A percentile compares a stretch with the other conserved stretches of the same genome.
Evolutionary conservation across 2,329 filamentous ascomycete genomes (phyloP).

Genomic region (Coleophoma cylindrospora): DNA sequence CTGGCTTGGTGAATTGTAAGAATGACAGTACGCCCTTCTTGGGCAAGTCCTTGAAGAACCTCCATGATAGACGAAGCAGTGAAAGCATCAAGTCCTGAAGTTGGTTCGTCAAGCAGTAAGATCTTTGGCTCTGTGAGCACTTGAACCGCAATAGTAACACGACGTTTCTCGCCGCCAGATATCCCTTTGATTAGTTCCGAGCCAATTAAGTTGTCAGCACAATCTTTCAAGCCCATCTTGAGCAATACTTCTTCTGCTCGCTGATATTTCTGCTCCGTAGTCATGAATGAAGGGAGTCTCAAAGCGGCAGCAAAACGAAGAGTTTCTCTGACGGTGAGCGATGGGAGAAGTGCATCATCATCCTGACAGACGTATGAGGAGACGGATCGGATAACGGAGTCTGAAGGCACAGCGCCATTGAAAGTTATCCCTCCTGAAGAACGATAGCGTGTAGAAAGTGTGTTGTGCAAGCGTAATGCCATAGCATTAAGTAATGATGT

Average conservation of each 20-base stretch:
- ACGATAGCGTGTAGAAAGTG: constrained; percentile 55
- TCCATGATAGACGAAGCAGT: constrained; percentile 74
- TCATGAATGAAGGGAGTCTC: constrained; percentile 67
- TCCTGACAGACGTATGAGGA: constrained; percentile 77
- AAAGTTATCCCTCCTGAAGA: constrained; percentile 61
- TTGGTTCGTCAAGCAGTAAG: constrained; percentile 70
- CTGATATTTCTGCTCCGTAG: constrained; percentile 57
- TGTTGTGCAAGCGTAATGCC: constrained; percentile 60
- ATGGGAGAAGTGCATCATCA: constrained; percentile 69
- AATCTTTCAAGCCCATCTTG: constrained; percentile 75
- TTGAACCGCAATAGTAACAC: constrained; percentile 74
- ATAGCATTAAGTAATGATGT: constrained; percentile 71
- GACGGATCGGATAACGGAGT: constrained; percentile 64
- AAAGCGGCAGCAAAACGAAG: constrained; percentile 66
- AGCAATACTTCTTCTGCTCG: constrained; percentile 67
- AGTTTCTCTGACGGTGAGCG: constrained; percentile 71
- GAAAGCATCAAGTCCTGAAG: constrained; percentile 72
- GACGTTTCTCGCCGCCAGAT: constrained; percentile 72
- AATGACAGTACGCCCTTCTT: constrained; percentile 68
- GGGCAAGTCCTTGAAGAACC: constrained; percentile 63
- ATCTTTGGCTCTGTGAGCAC: constrained; percentile 71
- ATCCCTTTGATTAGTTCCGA: constrained; percentile 72
- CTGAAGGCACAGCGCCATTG: constrained; percentile 63
- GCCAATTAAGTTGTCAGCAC: constrained; percentile 69
- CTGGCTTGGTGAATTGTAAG: constrained; percentile 76